Evolutionary conservation across 345 rosid genomes (phyloP).

Genomic region (Draba incana): DNA sequence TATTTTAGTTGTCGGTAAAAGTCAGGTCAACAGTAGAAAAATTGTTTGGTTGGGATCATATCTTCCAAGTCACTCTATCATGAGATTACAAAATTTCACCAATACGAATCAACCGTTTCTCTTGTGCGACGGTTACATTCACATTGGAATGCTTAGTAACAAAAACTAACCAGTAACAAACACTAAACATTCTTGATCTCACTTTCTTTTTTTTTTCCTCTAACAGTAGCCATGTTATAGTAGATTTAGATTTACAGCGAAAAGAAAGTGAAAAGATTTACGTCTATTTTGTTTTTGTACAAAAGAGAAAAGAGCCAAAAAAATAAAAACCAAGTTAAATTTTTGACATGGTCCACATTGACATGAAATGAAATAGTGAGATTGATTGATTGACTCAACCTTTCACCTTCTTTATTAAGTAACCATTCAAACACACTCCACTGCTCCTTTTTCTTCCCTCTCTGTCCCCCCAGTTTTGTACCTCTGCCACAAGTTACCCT

Average conservation of each 20-base stretch:
- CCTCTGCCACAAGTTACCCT: constrained; percentile 44
- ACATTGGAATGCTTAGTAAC: too few species aligned
- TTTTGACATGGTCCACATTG: constrained; percentile 34
- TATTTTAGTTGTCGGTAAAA: constrained; percentile 1
- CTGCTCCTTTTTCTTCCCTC: constrained; percentile 34
- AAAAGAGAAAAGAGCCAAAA: constrained; percentile 3
- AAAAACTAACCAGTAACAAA: too few species aligned
- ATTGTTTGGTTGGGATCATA: neutral
- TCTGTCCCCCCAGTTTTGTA: constrained; percentile 41
- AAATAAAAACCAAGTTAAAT: constrained; percentile 11
- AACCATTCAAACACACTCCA: constrained; percentile 43
- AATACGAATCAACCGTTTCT: too few species aligned
- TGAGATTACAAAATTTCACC: too few species aligned
- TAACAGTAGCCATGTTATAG: neutral
- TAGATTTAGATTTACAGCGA: too few species aligned
- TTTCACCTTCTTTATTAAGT: constrained; percentile 40
- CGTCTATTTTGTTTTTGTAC: constrained; percentile 12
- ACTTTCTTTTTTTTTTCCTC: neutral
- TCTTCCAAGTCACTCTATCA: too few species aligned
- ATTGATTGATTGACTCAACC: constrained; percentile 45
- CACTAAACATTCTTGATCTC: too few species aligned
- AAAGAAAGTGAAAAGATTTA: neutral
- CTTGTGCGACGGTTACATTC: too few species aligned
- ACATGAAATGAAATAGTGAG: constrained; percentile 39
- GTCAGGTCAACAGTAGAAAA: constrained; percentile 3